Evolutionary conservation across 768 basidiomycete genomes (phyloP).

Genomic region (Pleurotus tuoliensis): DNA sequence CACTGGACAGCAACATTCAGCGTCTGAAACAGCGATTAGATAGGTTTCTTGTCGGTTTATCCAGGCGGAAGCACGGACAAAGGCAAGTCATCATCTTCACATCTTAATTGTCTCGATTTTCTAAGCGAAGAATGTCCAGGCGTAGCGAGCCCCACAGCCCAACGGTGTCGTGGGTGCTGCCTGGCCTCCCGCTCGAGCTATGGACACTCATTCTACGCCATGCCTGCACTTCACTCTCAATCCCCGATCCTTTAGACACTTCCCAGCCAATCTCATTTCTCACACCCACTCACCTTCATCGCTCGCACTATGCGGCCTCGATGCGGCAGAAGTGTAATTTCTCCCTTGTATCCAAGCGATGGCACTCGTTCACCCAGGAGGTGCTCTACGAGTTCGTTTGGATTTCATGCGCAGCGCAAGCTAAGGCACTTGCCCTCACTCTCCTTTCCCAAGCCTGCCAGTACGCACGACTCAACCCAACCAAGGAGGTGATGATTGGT

Average conservation of each 20-base stretch:
- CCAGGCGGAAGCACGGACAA: not conserved
- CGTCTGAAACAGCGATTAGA: not conserved
- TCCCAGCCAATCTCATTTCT: constrained; percentile 57
- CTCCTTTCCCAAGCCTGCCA: constrained; percentile 12
- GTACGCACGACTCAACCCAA: constrained; percentile 3
- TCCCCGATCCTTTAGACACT: constrained; percentile 42
- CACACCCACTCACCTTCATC: constrained; percentile 34
- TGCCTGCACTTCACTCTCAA: constrained; percentile 34
- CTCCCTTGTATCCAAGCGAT: constrained; percentile 51
- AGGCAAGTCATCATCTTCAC: not conserved
- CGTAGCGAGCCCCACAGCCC: not conserved
- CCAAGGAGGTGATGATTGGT: constrained; percentile 7
- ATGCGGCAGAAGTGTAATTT: constrained; percentile 49
- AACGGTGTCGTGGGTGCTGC: constrained; percentile 16
- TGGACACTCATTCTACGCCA: constrained; percentile 65
- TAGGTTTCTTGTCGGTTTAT: not conserved
- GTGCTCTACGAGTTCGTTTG: constrained; percentile 68
- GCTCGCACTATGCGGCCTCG: constrained; percentile 39
- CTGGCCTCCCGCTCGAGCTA: constrained; percentile 54
- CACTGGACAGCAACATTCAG: not conserved
- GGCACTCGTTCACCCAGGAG: constrained; percentile 50
- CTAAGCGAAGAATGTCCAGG: not conserved
- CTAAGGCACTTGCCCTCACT: constrained; percentile 36
- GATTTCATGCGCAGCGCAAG: constrained; percentile 54
- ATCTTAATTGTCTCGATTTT: not conserved